Percentiles rank a stretch among this genome's conserved stretches.
These are phyloP conservation scores for Tuber aestivum DNA, from an alignment of 495 filamentous ascomycete genomes.

Conservation along the genomic window DNA sequence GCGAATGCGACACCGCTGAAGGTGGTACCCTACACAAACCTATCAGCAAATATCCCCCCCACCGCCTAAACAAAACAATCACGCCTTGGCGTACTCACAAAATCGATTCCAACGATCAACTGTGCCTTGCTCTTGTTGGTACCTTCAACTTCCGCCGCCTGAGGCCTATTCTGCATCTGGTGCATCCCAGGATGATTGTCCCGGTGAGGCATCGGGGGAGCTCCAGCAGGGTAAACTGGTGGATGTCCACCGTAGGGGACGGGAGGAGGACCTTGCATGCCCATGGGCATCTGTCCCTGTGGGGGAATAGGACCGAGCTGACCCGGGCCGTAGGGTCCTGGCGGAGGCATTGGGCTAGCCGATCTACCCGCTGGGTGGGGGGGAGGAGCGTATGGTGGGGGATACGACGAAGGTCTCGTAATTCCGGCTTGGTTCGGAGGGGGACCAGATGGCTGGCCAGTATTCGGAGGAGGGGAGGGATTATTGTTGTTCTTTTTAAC, in stretches of 20 bases:
- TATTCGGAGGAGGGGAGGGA: constrained; percentile 29
- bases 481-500: constrained; percentile 25
- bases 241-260: constrained; percentile 26
- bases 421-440: constrained; percentile 13
- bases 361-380: constrained; percentile 25
- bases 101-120: constrained; percentile 75
- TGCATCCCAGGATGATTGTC: constrained; percentile 30
- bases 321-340: constrained; percentile 38
- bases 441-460: constrained; percentile 18
- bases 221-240: constrained; percentile 22
- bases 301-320: constrained; percentile 41
- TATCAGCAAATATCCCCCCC: constrained; percentile 4
- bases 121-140: constrained; percentile 73
- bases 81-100: constrained; percentile 51
- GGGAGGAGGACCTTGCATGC: constrained; percentile 28
- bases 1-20: constrained; percentile 76
- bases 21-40: constrained; percentile 56
- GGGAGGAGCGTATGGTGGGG: constrained; percentile 38
- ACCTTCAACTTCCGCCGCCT: constrained; percentile 75
- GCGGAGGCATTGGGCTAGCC: constrained; percentile 40
- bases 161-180: constrained; percentile 27
- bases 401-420: constrained; percentile 29
- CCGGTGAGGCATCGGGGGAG: constrained; percentile 33
- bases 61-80: background rate
- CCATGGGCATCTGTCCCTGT: constrained; percentile 32